Conservation (phyloP, 352 stramenopile genomes). For the Phytophthora pisi region DNA sequence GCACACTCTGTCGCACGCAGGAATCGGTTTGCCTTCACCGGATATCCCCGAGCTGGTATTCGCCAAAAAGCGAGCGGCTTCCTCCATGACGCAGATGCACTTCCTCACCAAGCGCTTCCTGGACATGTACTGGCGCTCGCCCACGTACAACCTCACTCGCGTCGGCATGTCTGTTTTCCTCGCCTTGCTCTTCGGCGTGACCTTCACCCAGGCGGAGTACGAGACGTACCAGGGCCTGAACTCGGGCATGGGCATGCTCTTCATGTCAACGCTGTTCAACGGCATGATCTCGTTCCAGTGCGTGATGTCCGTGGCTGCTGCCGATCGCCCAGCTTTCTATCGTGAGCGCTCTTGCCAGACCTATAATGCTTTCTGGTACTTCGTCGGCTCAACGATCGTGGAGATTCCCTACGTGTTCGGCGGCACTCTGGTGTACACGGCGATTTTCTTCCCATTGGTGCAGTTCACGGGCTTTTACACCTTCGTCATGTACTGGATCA, state of each 20-base stretch:
- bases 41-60: conserved; percentile 27
- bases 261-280: conserved; percentile 85
- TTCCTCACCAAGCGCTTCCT: conserved; percentile 36
- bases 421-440: conserved; percentile 40
- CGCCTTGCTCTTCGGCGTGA: conserved; percentile 79
- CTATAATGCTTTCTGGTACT: conserved; percentile 83
- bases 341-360: conserved; percentile 76
- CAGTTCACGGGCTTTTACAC: conserved; percentile 43
- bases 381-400: conserved; percentile 78
- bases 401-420: conserved; percentile 85
- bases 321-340: conserved; percentile 88
- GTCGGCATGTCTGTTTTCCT: conserved; percentile 77
- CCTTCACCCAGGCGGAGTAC: conserved; percentile 59
- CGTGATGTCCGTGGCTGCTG: conserved; percentile 70
- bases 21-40: conserved; percentile 19
- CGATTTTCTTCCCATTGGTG: conserved; percentile 51
- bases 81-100: conserved; percentile 26
- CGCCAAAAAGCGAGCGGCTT: conserved; percentile 30
- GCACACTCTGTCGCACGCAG: conserved; percentile 15
- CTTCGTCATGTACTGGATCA: conserved; percentile 47
- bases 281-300: conserved; percentile 77
- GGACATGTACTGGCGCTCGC: conserved; percentile 53
- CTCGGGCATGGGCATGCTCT: conserved; percentile 82
- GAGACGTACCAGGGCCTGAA: conserved; percentile 54
- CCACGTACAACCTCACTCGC: conserved; percentile 87